phyloP scores from a whole-genome alignment of 768 basidiomycete species.

The Macrocybe gigantea region DNA sequence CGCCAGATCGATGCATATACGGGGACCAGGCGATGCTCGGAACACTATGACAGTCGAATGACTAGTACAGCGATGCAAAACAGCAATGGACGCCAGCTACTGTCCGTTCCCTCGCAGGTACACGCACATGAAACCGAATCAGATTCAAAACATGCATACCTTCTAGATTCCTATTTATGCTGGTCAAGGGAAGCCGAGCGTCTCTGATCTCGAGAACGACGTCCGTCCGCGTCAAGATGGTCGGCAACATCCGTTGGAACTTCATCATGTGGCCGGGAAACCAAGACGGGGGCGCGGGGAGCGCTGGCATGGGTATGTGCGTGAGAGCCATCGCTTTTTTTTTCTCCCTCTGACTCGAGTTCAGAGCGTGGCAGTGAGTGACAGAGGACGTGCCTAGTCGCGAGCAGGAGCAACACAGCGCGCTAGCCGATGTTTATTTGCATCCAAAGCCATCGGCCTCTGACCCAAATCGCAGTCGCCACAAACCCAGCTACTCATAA shows the following conservation, averaged over 20 bases:
- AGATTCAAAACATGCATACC: constrained; percentile 33
- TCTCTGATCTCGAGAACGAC: constrained; percentile 95
- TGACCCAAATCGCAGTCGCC: no score
- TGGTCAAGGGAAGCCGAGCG: constrained; percentile 87
- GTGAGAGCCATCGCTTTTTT: constrained; percentile 22
- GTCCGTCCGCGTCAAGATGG: constrained; percentile 74
- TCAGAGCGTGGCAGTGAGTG: no score
- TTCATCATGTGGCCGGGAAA: constrained; percentile 95
- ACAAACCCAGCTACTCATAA: no score
- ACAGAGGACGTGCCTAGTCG: no score
- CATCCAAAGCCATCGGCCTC: no score
- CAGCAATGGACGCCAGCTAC: no score
- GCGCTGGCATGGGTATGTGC: constrained; percentile 32
- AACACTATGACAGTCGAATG: not conserved
- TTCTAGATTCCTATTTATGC: constrained; percentile 88
- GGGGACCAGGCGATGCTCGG: not conserved
- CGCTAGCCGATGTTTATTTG: no score
- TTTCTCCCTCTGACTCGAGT: no score
- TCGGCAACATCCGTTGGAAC: constrained; percentile 73
- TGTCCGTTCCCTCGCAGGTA: no score
- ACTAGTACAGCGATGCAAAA: no score
- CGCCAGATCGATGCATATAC: not conserved
- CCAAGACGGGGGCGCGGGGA: constrained; percentile 84
- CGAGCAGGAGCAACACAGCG: no score
- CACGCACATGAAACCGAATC: no score